These are phyloP conservation scores for Cutaneotrichosporon cavernicola DNA, from an alignment of 1,284 basidiomycete species.

Conservation along the genomic window DNA sequence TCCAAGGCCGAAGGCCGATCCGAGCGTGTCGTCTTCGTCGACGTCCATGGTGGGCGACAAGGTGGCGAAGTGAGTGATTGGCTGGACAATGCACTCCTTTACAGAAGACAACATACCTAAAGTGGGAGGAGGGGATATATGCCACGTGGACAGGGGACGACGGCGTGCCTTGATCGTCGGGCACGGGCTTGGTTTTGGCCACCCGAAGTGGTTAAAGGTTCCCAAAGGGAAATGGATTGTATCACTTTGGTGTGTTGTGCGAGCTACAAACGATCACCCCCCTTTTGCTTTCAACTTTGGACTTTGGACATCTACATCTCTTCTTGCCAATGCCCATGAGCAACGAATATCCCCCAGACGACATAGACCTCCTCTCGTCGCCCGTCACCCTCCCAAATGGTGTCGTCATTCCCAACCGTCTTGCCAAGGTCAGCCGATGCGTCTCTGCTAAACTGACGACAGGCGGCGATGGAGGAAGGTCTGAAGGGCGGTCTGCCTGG, in stretches of 20 bases:
- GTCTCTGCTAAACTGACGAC: neutral
- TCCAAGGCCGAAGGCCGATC: conserved; percentile 40
- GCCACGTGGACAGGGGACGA: neutral
- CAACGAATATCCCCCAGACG: conserved; percentile 15
- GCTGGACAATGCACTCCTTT: neutral
- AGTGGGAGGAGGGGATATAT: neutral
- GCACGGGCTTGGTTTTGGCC: neutral
- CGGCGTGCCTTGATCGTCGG: neutral
- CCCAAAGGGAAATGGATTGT: no score
- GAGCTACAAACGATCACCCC: neutral
- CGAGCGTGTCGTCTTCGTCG: conserved; percentile 36
- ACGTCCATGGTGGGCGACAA: conserved; percentile 22
- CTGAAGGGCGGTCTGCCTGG: conserved; percentile 73
- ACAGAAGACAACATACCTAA: neutral
- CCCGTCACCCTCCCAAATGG: conserved; percentile 62
- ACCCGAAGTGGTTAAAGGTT: neutral
- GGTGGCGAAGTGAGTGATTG: neutral
- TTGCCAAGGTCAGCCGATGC: conserved; percentile 55
- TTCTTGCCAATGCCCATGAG: neutral
- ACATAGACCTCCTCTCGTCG: conserved; percentile 51
- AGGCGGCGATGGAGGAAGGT: conserved; percentile 85
- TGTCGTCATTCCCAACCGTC: conserved; percentile 54
- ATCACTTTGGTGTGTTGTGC: neutral
- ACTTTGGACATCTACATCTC: neutral
- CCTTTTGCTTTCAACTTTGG: neutral